Base-by-base conservation (phyloP, 495 filamentous ascomycete genomes). In the Aspergillus cristatus region DNA sequence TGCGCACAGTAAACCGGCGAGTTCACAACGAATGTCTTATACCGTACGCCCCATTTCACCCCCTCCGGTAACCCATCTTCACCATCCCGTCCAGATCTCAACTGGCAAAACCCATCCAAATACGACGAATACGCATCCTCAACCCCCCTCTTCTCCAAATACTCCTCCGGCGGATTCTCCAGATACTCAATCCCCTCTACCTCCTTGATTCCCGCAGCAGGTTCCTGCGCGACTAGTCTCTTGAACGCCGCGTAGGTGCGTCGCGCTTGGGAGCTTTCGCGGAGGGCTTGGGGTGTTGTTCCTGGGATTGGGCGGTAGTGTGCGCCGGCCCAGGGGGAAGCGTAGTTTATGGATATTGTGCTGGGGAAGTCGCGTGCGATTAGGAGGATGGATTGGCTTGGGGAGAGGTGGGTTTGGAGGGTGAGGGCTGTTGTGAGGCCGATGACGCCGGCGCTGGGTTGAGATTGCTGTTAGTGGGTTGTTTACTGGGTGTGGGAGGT, bases 251-350 rank as follows among this genome's bases (percentile, higher is more conserved):
- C 34, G 46, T 66, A 80, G 11, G 78, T 79, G 6, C 49, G 50
- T 5, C 64, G 53, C 1, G 75, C 66, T 53, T 76, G 60, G 34
- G 45, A 50, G 34, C 72, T 69, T 43, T 78, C 74, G 17, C 58
- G 60, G 3, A 52, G 31, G n/a, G 51, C 39, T 32, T 68, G 65
- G 6, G 58, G 43, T 0, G 60, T 55, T 1, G 55, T 46, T 2
- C 70, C 70, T 0, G 73, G 71, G 2, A 78, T 59, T 10, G 69
- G 71, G 3, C 76, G 69, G 58, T 77, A 75, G 49, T 75, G 76
- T 6, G 73, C 77, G 40, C 77, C 77, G n/a, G 67, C 78, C 78
- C 76, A 81, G 7, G 74, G 70, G 4, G 76, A 79, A 37, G 76
- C 70, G 57, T 72, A 81, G 65, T 81, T 72, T 47, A 77, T 63